These are phyloP conservation scores for Orbilia ellipsospora DNA, from an alignment of 2,329 filamentous ascomycete species.

Conservation along the genomic window DNA sequence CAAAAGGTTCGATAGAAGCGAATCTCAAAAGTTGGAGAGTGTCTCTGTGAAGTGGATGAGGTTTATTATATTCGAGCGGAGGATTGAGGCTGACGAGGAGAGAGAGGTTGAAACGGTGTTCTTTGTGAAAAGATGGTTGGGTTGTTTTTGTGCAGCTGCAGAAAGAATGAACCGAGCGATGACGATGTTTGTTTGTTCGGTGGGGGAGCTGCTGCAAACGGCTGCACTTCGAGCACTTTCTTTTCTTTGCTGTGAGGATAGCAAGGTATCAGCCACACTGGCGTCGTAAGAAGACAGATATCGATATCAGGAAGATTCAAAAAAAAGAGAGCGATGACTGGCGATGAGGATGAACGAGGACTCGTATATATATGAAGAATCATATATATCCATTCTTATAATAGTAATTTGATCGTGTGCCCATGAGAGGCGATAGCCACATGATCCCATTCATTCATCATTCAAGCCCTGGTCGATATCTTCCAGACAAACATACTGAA, in stretches of 20 bases:
- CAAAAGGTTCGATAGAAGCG: too few species aligned
- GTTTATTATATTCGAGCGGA: constrained; percentile 7
- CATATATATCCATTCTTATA: constrained; percentile 22
- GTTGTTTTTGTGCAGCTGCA: neutral
- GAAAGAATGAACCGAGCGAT: constrained; percentile 5
- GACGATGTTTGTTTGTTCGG: constrained; percentile 24
- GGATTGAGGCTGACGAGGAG: constrained; percentile 1
- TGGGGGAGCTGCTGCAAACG: constrained; percentile 44
- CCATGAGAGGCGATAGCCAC: neutral
- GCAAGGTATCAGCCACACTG: constrained; percentile 5
- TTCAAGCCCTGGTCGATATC: too few species aligned
- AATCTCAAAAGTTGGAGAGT: too few species aligned
- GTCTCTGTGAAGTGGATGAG: constrained; percentile 9
- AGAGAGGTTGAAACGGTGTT: constrained; percentile 26
- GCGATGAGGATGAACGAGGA: constrained; percentile 28
- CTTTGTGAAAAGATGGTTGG: constrained; percentile 16
- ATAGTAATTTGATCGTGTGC: neutral
- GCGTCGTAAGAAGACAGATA: neutral
- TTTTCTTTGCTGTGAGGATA: neutral
- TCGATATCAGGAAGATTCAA: neutral
- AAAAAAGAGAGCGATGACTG: neutral
- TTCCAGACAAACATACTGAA: too few species aligned
- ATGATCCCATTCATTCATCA: too few species aligned
- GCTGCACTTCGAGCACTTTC: constrained; percentile 40
- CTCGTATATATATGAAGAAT: constrained; percentile 19